Base-by-base conservation (phyloP, 305 asterid species). In the Euphrasia arctica region DNA sequence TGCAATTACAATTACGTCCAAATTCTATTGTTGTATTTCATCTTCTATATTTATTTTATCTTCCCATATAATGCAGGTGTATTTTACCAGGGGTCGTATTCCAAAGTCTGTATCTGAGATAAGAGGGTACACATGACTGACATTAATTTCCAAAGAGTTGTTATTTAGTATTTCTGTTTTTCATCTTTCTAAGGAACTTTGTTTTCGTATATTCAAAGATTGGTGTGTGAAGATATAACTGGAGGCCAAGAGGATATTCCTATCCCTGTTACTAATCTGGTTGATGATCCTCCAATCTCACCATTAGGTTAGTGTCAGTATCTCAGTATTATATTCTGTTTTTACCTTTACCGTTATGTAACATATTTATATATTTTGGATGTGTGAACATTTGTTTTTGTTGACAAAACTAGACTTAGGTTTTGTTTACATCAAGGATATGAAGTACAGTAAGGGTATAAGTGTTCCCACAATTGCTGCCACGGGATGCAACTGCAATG, bases 191-290 rank as follows among this genome's bases (percentile, higher is more conserved):
- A 29, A 64, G 59, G 59, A 36, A 36, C 58, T 32, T 27, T 28
- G 14, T 54, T 58, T 64, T 41, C n/a, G 65, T 63, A 56, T 57
- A 56, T 51, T 27, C n/a, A 9, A 68, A 85, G 96, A 80, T 75
- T 88, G 83, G 88, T 85, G 14, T 79, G 83, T 15, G 76, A 64
- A 54, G 96, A 88, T 74, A 76, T 86, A 57, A 55, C 83, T 43
- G 72, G 79, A 54, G 96, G 96, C 28, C 72, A 69, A 63, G 96
- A 88, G 72, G 69, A 52, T 43, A 76, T 80, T 63, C 86, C 83
- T 18, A 82, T 88, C 51, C 95, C 89, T 0, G 96, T 81, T 14
- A 88, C 88, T 39, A 88, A 88, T 78, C 68, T 82, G 83, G 90
- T 88, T 54, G 95, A 87, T 69, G 82, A 82, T 66, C 82, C 84